A percentile compares a stretch with the other conserved stretches of the same genome.
Conservation (phyloP, 768 basidiomycete genomes). For the Lentinula aciculospora region DNA sequence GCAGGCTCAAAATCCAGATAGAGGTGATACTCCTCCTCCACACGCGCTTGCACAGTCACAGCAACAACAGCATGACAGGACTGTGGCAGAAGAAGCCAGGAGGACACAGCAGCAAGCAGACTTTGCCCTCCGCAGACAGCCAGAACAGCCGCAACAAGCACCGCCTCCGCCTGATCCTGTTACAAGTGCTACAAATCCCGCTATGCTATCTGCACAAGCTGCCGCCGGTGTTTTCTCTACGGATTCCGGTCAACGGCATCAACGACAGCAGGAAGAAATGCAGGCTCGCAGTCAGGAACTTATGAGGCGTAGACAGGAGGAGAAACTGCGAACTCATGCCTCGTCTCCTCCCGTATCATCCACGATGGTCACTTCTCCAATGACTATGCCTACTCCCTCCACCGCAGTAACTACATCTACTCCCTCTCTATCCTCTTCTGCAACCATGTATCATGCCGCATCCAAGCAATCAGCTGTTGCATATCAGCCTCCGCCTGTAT, state of each 20-base stretch:
- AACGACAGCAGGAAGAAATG: constrained; percentile 14
- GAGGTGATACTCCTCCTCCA: constrained; percentile 19
- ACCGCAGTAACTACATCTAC: background rate
- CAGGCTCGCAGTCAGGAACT: constrained; percentile 15
- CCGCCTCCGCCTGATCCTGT: constrained; percentile 9
- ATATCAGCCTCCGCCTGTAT: constrained; percentile 18
- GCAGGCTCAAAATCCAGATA: constrained; percentile 38
- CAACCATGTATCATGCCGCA: background rate
- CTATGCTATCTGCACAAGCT: constrained; percentile 25
- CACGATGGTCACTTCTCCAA: background rate
- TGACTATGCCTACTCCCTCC: constrained; percentile 15
- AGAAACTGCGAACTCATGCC: constrained; percentile 22
- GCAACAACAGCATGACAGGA: constrained; percentile 18
- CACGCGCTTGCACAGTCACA: constrained; percentile 14
- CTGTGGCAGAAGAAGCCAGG: background rate
- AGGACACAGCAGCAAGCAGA: constrained; percentile 3
- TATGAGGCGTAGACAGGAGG: constrained; percentile 21
- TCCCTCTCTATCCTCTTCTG: background rate
- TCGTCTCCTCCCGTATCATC: constrained; percentile 14
- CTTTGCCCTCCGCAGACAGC: background rate
- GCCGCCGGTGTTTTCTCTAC: constrained; percentile 13
- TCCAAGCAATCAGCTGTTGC: constrained; percentile 19
- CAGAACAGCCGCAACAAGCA: background rate
- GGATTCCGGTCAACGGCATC: constrained; percentile 1
- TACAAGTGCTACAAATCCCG: constrained; percentile 10